These are phyloP conservation scores for Gentiana straminea DNA, from an alignment of 257 asterid genomes.

Conservation along the genomic window DNA sequence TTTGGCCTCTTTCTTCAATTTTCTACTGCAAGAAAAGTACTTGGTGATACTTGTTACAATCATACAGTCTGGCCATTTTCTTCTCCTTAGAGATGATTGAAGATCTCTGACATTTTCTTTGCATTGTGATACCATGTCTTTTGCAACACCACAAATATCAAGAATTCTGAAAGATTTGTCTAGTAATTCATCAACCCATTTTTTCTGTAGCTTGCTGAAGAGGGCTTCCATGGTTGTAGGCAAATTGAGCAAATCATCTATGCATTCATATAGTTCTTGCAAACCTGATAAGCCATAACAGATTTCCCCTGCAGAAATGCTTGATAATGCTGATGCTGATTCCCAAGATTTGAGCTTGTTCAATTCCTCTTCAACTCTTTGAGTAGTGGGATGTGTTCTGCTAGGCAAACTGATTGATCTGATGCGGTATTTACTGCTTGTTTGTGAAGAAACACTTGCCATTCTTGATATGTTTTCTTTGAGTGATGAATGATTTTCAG, in stretches of 20 bases:
- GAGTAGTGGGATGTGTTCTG: constrained; percentile 27
- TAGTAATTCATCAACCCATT: constrained; percentile 15
- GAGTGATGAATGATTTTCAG: no score
- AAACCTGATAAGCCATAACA: constrained; percentile 12
- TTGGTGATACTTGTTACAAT: constrained; percentile 10
- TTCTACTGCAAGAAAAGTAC: constrained; percentile 11
- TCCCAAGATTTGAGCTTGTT: constrained; percentile 8
- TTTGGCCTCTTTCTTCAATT: constrained; percentile 14
- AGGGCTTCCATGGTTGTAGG: constrained; percentile 16
- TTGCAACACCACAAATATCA: constrained; percentile 19
- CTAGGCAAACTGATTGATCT: constrained; percentile 27
- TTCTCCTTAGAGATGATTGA: constrained; percentile 20
- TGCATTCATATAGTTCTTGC: constrained; percentile 10
- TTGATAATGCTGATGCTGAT: constrained; percentile 3
- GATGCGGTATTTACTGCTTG: constrained; percentile 5
- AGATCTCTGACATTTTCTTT: constrained; percentile 20
- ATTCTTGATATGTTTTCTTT: constrained; percentile 8
- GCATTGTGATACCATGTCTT: constrained; percentile 9
- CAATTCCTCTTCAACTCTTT: constrained; percentile 19
- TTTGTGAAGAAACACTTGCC: constrained; percentile 18
- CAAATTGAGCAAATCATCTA: constrained; percentile 24
- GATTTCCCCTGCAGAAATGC: constrained; percentile 10
- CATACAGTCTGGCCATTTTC: constrained; percentile 11
- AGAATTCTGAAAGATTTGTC: constrained; percentile 21
- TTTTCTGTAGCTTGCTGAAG: constrained; percentile 10